phyloP scores from a whole-genome alignment of 768 basidiomycete genomes.

The Naganishia antarctica region DNA sequence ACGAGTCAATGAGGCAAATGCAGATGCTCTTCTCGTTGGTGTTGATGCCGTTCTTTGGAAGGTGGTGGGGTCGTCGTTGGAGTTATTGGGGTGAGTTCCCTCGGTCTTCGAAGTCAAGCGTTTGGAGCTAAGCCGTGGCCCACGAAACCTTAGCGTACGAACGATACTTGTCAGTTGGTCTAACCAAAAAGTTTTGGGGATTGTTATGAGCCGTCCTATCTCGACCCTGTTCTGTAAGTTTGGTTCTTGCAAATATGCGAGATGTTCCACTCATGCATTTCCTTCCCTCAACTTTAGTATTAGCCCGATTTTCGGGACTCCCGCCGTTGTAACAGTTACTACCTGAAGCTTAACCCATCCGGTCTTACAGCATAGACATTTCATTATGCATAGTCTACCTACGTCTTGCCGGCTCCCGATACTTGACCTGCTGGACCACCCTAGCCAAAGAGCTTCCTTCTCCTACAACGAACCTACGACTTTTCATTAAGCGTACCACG shows the following conservation, averaged over 20 bases:
- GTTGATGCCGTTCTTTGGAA: slow-evolving; percentile 77
- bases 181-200: slow-evolving; percentile 57
- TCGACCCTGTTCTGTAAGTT: background rate
- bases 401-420: slow-evolving; percentile 4
- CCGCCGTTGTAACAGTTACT: background rate
- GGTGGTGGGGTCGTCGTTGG: slow-evolving; percentile 79
- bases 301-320: no score
- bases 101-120: no score
- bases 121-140: background rate
- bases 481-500: slow-evolving; percentile 61
- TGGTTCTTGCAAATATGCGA: no score
- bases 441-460: slow-evolving; percentile 10
- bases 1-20: slow-evolving; percentile 79
- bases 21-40: slow-evolving; percentile 74
- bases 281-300: no score
- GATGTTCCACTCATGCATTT: no score
- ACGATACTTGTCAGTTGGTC: slow-evolving; percentile 53
- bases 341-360: background rate
- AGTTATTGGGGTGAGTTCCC: slow-evolving; percentile 69
- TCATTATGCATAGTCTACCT: slow-evolving; percentile 5
- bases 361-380: background rate
- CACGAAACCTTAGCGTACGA: slow-evolving; percentile 9
- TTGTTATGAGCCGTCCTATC: background rate
- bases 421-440: background rate
- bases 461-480: slow-evolving; percentile 48